These are phyloP conservation scores for Phytopythium mirpurense DNA, from an alignment of 352 stramenopile genomes.

Conservation along the genomic window DNA sequence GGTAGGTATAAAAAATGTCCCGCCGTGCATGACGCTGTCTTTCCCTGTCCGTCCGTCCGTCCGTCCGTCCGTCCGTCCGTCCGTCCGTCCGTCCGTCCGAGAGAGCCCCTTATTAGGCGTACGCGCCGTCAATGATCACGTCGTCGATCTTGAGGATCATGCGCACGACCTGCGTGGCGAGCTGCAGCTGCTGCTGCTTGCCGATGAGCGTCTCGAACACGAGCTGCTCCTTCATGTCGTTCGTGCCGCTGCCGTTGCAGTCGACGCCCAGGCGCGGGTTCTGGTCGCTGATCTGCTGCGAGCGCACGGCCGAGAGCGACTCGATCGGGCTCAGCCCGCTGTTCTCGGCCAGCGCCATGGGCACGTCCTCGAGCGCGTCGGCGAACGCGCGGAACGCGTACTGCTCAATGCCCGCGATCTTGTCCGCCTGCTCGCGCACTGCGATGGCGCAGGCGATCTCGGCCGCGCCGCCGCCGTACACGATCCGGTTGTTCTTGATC, in stretches of 20 bases:
- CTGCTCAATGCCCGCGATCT: conserved; percentile 86
- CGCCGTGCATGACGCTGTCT: no score
- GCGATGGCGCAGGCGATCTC: conserved; percentile 98
- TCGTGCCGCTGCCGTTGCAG: conserved; percentile 91
- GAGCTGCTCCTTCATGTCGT: conserved; percentile 98
- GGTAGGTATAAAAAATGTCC: no score
- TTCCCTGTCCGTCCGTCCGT: no score
- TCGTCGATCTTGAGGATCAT: conserved; percentile 99
- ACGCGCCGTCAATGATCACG: conserved; percentile 95
- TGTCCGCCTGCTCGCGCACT: conserved; percentile 87
- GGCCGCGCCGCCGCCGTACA: conserved; percentile 97
- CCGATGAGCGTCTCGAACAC: conserved; percentile 99
- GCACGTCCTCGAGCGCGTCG: conserved; percentile 98
- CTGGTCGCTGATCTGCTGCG: conserved; percentile 91
- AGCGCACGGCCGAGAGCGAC: conserved; percentile 96
- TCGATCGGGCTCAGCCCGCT: conserved; percentile 96
- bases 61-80: no score
- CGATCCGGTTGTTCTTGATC: conserved; percentile 99
- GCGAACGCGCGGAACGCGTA: conserved; percentile 99
- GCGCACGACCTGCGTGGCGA: conserved; percentile 99
- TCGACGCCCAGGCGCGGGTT: conserved; percentile 96
- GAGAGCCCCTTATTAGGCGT: conserved; percentile 44
- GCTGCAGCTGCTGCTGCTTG: conserved; percentile 99
- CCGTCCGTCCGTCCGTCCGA: no score
- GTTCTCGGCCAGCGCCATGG: conserved; percentile 99